Evolutionary conservation across 768 basidiomycete genomes (phyloP).

Genomic region (Naematelia aurantialba): DNA sequence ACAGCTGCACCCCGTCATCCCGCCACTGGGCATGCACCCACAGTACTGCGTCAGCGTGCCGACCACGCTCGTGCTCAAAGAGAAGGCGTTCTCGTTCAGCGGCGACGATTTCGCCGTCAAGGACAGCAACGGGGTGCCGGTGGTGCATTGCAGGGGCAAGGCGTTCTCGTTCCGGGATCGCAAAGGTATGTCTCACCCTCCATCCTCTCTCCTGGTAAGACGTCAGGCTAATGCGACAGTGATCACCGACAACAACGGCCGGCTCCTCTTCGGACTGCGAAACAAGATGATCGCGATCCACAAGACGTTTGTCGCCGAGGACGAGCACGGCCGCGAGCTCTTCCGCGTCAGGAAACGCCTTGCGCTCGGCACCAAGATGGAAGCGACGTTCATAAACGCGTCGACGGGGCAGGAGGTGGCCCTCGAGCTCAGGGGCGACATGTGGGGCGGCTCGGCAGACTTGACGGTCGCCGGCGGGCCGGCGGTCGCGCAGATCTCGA

Average conservation of each 20-base stretch:
- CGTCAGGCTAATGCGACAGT: no score
- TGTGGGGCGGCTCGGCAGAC: slow-evolving; percentile 45
- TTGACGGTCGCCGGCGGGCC: slow-evolving; percentile 32
- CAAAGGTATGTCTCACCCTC: slow-evolving; percentile 34
- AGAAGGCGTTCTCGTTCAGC: slow-evolving; percentile 43
- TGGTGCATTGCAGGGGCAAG: slow-evolving; percentile 39
- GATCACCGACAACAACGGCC: slow-evolving; percentile 42
- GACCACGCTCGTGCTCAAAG: slow-evolving; percentile 45
- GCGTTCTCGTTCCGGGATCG: slow-evolving; percentile 41
- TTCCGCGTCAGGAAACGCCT: slow-evolving; percentile 30
- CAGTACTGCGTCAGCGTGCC: slow-evolving; percentile 38
- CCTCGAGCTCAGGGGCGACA: slow-evolving; percentile 42
- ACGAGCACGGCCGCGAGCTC: slow-evolving; percentile 28
- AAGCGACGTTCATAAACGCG: slow-evolving; percentile 42
- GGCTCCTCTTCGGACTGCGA: slow-evolving; percentile 39
- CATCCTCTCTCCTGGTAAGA: background rate
- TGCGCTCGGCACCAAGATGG: slow-evolving; percentile 45
- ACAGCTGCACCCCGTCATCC: slow-evolving; percentile 32
- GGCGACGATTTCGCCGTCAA: slow-evolving; percentile 49
- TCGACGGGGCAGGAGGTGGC: slow-evolving; percentile 31
- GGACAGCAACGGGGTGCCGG: slow-evolving; percentile 35
- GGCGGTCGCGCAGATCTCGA: slow-evolving; percentile 44
- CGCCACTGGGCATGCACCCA: slow-evolving; percentile 41
- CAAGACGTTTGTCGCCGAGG: slow-evolving; percentile 34
- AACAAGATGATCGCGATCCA: slow-evolving; percentile 43